These are phyloP conservation scores for Tylopilus sp. DNA, from an alignment of 768 basidiomycete species.

Conservation along the genomic window DNA sequence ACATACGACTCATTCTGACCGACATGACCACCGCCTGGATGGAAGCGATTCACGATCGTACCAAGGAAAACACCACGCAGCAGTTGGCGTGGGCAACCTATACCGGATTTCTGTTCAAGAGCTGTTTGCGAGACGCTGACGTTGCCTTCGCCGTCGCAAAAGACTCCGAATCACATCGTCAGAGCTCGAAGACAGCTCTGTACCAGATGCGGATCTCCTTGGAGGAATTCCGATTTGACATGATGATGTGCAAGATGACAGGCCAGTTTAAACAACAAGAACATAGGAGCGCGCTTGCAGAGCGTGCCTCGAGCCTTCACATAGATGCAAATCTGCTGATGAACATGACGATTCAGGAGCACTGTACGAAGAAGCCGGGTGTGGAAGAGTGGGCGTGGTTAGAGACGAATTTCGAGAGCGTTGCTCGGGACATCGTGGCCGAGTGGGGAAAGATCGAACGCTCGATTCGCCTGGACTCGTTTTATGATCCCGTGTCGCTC, in stretches of 20 bases:
- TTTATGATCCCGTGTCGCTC: slow-evolving; percentile 51
- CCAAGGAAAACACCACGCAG: slow-evolving; percentile 18
- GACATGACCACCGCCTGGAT: slow-evolving; percentile 43
- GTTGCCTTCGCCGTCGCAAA: slow-evolving; percentile 46
- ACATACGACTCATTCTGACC: slow-evolving; percentile 50
- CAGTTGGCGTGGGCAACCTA: slow-evolving; percentile 48
- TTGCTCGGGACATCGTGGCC: slow-evolving; percentile 37
- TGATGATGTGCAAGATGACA: slow-evolving; percentile 31
- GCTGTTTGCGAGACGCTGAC: slow-evolving; percentile 45
- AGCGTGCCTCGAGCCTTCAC: slow-evolving; percentile 14
- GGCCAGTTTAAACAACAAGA: slow-evolving; percentile 15
- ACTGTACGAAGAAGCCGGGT: slow-evolving; percentile 25
- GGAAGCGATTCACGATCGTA: slow-evolving; percentile 27
- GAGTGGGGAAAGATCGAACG: slow-evolving; percentile 46
- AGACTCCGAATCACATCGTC: slow-evolving; percentile 50
- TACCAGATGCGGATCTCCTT: slow-evolving; percentile 44
- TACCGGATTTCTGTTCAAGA: slow-evolving; percentile 41
- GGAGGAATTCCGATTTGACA: slow-evolving; percentile 49
- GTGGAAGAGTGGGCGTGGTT: slow-evolving; percentile 38
- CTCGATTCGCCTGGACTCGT: slow-evolving; percentile 39
- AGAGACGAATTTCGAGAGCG: slow-evolving; percentile 36
- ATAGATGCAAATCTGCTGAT: slow-evolving; percentile 5
- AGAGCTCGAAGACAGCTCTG: slow-evolving; percentile 44
- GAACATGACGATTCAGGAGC: not conserved
- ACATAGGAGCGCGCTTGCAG: slow-evolving; percentile 18